phyloP scores from a whole-genome alignment of 257 asterid genomes.

The Solanum tacnaense region DNA sequence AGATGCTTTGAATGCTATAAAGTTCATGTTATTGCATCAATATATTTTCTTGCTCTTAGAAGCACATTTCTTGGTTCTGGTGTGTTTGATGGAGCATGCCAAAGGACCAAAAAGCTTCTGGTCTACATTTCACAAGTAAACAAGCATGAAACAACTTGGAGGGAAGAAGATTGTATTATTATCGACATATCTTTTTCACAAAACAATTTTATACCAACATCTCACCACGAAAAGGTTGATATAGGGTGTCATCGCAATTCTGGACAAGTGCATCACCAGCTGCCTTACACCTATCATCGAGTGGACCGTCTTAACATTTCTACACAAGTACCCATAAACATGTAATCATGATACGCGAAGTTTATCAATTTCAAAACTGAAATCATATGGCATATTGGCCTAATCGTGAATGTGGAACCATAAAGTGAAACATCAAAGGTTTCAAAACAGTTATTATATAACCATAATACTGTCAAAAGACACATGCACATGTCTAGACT shows the following conservation, averaged over 20 bases:
- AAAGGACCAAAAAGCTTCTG: neutral
- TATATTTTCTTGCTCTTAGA: neutral
- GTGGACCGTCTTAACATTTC: neutral
- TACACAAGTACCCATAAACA: neutral
- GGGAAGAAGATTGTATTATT: neutral
- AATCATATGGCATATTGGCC: neutral
- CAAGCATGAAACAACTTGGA: neutral
- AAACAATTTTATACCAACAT: neutral
- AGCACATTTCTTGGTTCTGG: neutral
- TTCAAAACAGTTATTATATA: neutral
- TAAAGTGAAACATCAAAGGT: neutral
- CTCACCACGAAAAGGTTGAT: neutral
- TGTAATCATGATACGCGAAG: neutral
- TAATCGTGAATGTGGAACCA: neutral
- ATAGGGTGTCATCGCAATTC: neutral
- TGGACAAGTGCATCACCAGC: neutral
- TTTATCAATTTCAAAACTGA: neutral
- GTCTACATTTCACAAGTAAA: neutral
- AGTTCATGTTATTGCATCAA: neutral
- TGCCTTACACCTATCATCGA: neutral
- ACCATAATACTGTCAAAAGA: neutral
- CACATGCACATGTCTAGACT: neutral
- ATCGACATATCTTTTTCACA: neutral
- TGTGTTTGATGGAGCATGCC: neutral
- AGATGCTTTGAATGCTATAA: neutral